These are phyloP conservation scores for Populus euphratica DNA, from an alignment of 345 rosid species.

Conservation along the genomic window DNA sequence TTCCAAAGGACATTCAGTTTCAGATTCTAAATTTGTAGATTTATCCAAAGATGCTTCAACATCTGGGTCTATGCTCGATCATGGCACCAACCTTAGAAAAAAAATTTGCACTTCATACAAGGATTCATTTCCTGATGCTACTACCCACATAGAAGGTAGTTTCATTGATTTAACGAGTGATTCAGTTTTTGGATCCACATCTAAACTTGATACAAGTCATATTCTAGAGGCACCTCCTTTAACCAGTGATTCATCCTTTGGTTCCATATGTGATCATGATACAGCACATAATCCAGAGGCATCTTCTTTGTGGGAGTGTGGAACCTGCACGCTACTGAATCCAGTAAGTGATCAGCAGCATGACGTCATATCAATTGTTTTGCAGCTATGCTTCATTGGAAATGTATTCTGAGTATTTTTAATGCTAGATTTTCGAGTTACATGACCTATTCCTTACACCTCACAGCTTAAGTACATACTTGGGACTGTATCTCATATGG, in stretches of 20 bases:
- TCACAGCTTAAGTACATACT: neutral
- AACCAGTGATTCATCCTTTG: conserved; percentile 22
- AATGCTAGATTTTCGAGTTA: neutral
- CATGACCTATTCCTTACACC: neutral
- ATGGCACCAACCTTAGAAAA: conserved; percentile 6
- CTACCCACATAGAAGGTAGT: conserved; percentile 15
- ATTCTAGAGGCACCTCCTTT: conserved; percentile 2
- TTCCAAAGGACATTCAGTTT: conserved; percentile 11
- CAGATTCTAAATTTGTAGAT: conserved; percentile 13
- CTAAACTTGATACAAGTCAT: conserved; percentile 22
- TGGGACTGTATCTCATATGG: neutral
- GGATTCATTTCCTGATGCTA: conserved; percentile 3
- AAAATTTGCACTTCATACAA: neutral
- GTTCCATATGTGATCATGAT: conserved; percentile 17
- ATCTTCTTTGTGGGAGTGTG: conserved; percentile 64
- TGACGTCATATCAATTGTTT: neutral
- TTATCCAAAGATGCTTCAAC: conserved; percentile 22
- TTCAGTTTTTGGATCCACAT: conserved; percentile 19
- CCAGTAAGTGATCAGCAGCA: conserved; percentile 45
- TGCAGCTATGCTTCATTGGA: neutral
- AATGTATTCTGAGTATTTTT: neutral
- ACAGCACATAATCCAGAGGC: conserved; percentile 30
- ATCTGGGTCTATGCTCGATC: conserved; percentile 2
- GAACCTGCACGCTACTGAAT: conserved; percentile 67
- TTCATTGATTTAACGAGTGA: conserved; percentile 36